Conservation (phyloP, 306 rosid species). For the Gastrolobium villosum region DNA sequence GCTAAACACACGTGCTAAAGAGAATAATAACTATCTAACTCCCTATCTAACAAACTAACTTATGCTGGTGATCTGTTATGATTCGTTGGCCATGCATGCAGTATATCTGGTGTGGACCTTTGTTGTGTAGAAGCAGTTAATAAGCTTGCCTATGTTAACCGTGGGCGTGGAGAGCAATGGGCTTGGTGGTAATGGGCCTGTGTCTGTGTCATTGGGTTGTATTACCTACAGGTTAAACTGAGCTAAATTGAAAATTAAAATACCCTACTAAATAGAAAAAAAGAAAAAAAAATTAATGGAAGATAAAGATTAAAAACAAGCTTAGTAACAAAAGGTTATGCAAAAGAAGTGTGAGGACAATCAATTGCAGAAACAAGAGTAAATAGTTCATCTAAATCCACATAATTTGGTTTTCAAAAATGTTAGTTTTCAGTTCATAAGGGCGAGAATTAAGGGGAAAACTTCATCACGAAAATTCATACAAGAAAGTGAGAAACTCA, state of each 20-base stretch:
- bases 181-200: no score
- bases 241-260: slow-evolving; percentile 3
- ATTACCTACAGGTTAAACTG: no score
- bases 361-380: not conserved
- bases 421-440: not conserved
- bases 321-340: not conserved
- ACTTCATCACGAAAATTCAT: not conserved
- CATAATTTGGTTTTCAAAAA: slow-evolving; percentile 6
- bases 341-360: not conserved
- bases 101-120: no score
- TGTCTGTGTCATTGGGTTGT: no score
- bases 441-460: not conserved
- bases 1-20: no score
- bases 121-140: no score
- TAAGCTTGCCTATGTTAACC: no score
- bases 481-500: not conserved
- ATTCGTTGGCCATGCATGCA: no score
- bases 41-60: no score
- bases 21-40: no score
- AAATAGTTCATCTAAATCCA: slow-evolving; percentile 1
- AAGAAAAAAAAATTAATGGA: not conserved
- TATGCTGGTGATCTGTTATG: no score
- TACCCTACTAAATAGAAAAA: not conserved
- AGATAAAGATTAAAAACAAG: not conserved
- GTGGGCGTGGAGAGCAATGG: no score